phyloP scores from a whole-genome alignment of 345 rosid species.

The Citrus trifoliata region DNA sequence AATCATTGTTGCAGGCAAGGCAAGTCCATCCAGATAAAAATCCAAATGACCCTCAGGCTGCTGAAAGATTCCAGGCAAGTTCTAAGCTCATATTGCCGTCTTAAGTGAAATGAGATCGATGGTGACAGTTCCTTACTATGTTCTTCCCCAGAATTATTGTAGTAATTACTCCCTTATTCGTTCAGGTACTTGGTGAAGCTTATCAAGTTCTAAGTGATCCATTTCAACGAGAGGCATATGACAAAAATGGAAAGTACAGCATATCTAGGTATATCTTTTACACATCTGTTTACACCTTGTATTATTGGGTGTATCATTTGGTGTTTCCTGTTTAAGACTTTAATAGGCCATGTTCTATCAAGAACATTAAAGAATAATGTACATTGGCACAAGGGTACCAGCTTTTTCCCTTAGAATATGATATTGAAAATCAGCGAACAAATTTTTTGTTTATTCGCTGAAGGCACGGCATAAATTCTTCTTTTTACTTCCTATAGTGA shows the following conservation, averaged over 20 bases:
- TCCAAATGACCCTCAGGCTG: constrained; percentile 66
- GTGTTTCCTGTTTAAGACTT: not conserved
- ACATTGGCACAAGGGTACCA: not conserved
- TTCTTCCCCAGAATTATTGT: not conserved
- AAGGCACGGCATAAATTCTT: not conserved
- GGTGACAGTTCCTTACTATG: not conserved
- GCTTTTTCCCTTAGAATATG: not conserved
- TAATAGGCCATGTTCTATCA: not conserved
- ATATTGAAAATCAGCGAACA: not conserved
- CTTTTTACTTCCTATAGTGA: not conserved
- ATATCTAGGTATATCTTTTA: constrained; percentile 42
- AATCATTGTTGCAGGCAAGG: constrained; percentile 48
- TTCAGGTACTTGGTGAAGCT: constrained; percentile 70
- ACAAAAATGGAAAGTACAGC: constrained; percentile 52
- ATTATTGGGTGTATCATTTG: not conserved
- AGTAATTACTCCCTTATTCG: constrained; percentile 8
- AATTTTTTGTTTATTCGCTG: not conserved
- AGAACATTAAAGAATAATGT: not conserved
- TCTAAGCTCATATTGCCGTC: not conserved
- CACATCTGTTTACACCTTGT: not conserved
- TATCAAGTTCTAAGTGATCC: constrained; percentile 75
- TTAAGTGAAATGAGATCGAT: not conserved
- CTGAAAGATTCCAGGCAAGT: constrained; percentile 68
- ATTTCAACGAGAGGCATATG: constrained; percentile 54
- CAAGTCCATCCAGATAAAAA: constrained; percentile 86